Evolutionary conservation across 2,329 filamentous ascomycete species (phyloP), one percentile per base, ranked within the genome.

Genomic region (Colletotrichum noveboracense): DNA sequence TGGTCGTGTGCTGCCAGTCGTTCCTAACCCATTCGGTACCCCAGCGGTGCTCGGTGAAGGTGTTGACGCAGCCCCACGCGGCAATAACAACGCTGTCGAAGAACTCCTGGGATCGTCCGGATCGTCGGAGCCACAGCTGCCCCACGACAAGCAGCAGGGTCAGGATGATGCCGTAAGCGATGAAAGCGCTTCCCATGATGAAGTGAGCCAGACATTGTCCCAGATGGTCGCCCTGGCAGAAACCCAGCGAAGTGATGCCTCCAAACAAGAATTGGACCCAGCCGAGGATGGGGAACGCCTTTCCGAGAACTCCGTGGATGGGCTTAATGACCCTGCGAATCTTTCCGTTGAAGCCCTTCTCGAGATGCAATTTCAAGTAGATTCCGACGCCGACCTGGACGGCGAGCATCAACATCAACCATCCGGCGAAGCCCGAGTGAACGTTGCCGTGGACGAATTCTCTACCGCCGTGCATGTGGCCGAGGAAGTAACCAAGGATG

Each of bases 261-360:
- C 97, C 97, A 84, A 99, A 98, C 8, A 99, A 83, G 93, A 99
- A 97, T 87, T 99, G 97, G 7, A 93, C 90, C 97, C 97, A 99
- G 30, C 94, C 91, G 2, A 96, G 89, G 4, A 98, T 86, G 2
- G 97, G 97, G 88, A 99, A 94, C 3, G 92, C 86, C 85, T 98
- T 98, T 78, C 97, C 97, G 52, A 98, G 85, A 72, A 98, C 84
- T 26, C 94, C 94, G 83, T 99, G 97, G 30, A 89, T 89, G 16
- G 92, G 87, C 8, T 96, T 93, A 61, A 96, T 88, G 67, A 93
- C 87, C 75, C 89, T 92, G 70, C 97, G 91, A 74, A 98, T 93
- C 81, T 91, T 92, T 30, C 92, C 96, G 81, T 97, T 91, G 80
- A 98, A 91, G 3, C 96, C 96, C 82, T 92, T 94, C 79, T 97